Percentiles rank a stretch among this genome's conserved stretches.
Evolutionary conservation across 257 asterid species (phyloP).

Genomic region (Lithospermum erythrorhizon): DNA sequence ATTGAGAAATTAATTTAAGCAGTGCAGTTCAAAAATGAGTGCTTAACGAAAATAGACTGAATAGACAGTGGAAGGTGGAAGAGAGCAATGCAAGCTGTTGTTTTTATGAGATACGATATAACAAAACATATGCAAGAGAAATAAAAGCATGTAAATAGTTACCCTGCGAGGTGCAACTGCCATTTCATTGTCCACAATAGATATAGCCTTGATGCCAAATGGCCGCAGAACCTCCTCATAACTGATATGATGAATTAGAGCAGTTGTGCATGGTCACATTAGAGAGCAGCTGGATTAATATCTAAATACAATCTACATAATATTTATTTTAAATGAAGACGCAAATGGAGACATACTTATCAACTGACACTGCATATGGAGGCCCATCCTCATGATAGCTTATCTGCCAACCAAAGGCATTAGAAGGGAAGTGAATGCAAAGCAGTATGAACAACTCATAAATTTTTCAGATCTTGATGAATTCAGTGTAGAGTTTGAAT

Average conservation of each 20-base stretch:
- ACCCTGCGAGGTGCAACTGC: constrained; percentile 68
- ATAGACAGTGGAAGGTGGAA: too few relatives aligned
- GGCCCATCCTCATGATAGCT: constrained; percentile 79
- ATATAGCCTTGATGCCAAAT: constrained; percentile 50
- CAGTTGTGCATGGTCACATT: not conserved
- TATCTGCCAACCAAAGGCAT: constrained; percentile 32
- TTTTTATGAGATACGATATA: too few relatives aligned
- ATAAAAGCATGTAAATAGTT: constrained; percentile 5
- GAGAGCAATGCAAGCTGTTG: too few relatives aligned
- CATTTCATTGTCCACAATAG: constrained; percentile 48
- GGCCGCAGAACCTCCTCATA: constrained; percentile 74
- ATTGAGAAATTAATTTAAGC: not conserved
- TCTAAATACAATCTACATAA: not conserved
- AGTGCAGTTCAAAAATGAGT: not conserved
- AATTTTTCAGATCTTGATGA: not conserved
- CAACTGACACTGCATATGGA: constrained; percentile 65
- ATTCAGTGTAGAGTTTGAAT: too few relatives aligned
- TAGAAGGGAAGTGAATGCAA: not conserved
- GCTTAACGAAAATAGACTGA: too few relatives aligned
- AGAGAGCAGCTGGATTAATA: not conserved
- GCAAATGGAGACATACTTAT: constrained; percentile 38
- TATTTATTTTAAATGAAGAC: constrained; percentile 1
- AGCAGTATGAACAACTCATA: not conserved
- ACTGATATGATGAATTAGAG: constrained; percentile 20
- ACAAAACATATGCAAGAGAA: not conserved